Conservation (phyloP, 495 filamentous ascomycete species). For the Tuber umbilicatum region DNA sequence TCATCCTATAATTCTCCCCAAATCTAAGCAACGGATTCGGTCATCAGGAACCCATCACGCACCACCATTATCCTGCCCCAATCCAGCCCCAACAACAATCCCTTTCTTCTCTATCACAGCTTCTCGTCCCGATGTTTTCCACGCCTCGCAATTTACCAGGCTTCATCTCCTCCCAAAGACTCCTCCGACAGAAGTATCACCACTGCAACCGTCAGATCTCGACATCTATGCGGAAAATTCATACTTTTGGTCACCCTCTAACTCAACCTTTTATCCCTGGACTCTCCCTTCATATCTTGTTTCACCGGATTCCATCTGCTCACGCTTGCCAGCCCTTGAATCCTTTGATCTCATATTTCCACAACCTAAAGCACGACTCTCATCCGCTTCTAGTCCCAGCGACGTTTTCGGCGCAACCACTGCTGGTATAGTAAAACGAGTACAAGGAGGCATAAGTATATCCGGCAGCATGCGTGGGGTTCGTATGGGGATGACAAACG, state of each 20-base stretch:
- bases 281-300: constrained; percentile 70
- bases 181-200: constrained; percentile 43
- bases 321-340: constrained; percentile 54
- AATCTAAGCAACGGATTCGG: constrained; percentile 44
- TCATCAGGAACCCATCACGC: constrained; percentile 54
- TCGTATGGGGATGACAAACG: constrained; percentile 50
- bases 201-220: constrained; percentile 31
- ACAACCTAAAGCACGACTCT: not conserved
- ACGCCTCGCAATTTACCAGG: constrained; percentile 78
- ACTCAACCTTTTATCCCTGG: constrained; percentile 88
- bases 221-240: constrained; percentile 36
- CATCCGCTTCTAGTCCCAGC: constrained; percentile 48
- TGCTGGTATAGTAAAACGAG: constrained; percentile 50
- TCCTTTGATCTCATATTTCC: constrained; percentile 80
- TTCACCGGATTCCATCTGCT: constrained; percentile 65
- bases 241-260: constrained; percentile 51
- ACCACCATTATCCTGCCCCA: constrained; percentile 52
- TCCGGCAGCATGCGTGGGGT: constrained; percentile 66
- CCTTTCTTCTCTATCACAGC: constrained; percentile 70
- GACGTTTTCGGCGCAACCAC: constrained; percentile 8
- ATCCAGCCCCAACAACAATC: constrained; percentile 53
- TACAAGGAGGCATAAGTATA: constrained; percentile 68
- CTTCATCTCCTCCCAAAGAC: constrained; percentile 66
- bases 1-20: constrained; percentile 81
- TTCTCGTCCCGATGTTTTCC: constrained; percentile 78